These are phyloP conservation scores for Alternaria metachromatica DNA, from an alignment of 2,329 filamentous ascomycete species.

Conservation along the genomic window DNA sequence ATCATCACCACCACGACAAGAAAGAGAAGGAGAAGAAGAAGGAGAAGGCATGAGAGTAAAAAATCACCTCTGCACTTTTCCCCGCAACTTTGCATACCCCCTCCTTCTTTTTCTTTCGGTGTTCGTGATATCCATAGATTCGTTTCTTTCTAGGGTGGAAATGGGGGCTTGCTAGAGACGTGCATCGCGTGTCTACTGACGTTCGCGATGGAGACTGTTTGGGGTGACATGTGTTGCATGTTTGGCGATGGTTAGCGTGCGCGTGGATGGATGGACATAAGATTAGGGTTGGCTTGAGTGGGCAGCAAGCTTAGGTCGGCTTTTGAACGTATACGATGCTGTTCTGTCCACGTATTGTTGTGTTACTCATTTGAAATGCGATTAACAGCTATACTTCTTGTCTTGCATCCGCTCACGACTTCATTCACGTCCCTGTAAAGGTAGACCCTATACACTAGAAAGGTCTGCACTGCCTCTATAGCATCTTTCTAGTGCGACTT, in stretches of 20 bases:
- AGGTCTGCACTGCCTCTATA: neutral
- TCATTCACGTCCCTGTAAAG: neutral
- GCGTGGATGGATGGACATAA: neutral
- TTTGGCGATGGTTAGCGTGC: neutral
- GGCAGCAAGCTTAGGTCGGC: neutral
- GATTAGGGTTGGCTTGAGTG: neutral
- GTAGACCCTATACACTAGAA: neutral
- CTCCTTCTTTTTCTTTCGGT: slow-evolving; percentile 16
- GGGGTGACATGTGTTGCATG: neutral
- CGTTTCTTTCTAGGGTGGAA: slow-evolving; percentile 6
- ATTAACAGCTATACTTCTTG: neutral
- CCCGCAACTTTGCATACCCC: neutral
- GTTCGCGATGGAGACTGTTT: neutral
- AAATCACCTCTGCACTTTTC: neutral
- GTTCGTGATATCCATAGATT: slow-evolving; percentile 42
- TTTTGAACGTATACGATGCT: neutral
- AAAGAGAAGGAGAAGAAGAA: slow-evolving; percentile 40
- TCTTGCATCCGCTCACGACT: neutral
- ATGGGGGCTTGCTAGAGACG: neutral
- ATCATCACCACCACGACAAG: slow-evolving; percentile 63
- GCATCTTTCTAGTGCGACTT: neutral
- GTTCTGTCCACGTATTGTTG: neutral
- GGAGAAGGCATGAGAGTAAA: slow-evolving; percentile 27
- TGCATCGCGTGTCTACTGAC: neutral
- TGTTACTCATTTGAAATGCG: neutral